Evolutionary conservation across 2,329 filamentous ascomycete species (phyloP), one percentile per base, ranked within the genome.

Genomic region (Podosphaera aphanis): DNA sequence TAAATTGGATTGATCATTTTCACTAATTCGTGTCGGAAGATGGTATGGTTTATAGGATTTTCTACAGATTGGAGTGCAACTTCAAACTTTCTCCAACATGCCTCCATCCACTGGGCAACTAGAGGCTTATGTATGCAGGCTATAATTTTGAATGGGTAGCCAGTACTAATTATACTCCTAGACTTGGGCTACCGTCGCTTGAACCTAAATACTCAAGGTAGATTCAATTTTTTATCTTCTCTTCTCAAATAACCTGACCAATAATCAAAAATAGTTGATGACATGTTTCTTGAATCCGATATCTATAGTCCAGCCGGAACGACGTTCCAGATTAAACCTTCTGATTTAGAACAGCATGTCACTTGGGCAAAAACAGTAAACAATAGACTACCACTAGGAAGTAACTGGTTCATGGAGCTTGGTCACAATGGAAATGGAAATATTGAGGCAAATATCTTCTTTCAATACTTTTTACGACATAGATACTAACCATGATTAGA

Each of bases 101-200:
- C 72, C 10, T 75, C 69, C 65, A 75, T 77, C 49, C 67, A 67
- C 52, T 77, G 72, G 73, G 56, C 73, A 29, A 76, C 73, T 4
- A 65, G 71, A 49, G 73, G 73, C 33, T 57, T 76, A 7, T 70
- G 50, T 51, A 48, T 35, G 49, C n/a, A 46, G 27, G 20, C 4
- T 27, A 15, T 29, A 40, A 25, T 44, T 33, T 33, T 7, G 10
- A 11, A 33, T 11, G 29, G 4, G 4, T 3, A 33, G 29, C 8
- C 15, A 33, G 4, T 13, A 33, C 29, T 33, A 29, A 35, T 13
- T 36, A 44, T 47, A 41, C 46, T 41, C 15, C 41, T 31, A 54
- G 52, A 59, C 48, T 51, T 55, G 13, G 52, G 52, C 39, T 55
- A 51, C 45, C 49, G 54, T 29, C 53, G 56, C 29, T 40, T 47